Percentiles rank a stretch among this genome's conserved stretches.
These are phyloP conservation scores for Metroxylon sagu DNA, from an alignment of 176 grass and related monocot species.

Conservation along the genomic window DNA sequence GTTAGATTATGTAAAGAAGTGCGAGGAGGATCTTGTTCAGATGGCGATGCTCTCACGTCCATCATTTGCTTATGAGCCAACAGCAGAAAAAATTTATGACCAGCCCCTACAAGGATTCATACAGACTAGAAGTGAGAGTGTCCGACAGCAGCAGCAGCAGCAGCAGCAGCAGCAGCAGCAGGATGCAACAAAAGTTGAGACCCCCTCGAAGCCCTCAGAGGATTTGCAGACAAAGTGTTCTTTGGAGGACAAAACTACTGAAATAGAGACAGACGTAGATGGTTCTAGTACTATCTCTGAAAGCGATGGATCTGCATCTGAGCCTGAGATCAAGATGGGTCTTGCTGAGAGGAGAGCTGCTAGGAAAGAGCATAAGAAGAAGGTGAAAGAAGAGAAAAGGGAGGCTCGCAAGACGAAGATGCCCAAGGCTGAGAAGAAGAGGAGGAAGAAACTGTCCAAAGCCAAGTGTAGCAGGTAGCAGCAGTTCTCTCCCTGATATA, in stretches of 20 bases:
- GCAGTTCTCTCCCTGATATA: not conserved
- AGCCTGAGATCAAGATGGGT: slow-evolving; percentile 43
- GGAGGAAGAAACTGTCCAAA: slow-evolving; percentile 90
- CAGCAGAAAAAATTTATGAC: slow-evolving; percentile 70
- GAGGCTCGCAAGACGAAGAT: slow-evolving; percentile 64
- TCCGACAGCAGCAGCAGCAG: slow-evolving; percentile 24
- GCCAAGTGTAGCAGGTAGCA: slow-evolving; percentile 76
- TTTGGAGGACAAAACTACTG: slow-evolving; percentile 9
- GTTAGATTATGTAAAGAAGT: slow-evolving; percentile 74
- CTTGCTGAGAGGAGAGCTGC: slow-evolving; percentile 64
- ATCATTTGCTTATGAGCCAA: slow-evolving; percentile 54
- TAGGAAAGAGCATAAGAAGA: slow-evolving; percentile 83
- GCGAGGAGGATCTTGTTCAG: slow-evolving; percentile 70
- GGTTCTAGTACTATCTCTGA: slow-evolving; percentile 34
- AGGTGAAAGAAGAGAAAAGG: slow-evolving; percentile 86
- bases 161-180: slow-evolving; percentile 23
- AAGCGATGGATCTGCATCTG: slow-evolving; percentile 32
- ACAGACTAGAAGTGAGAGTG: slow-evolving; percentile 29
- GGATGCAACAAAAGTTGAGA: slow-evolving; percentile 1
- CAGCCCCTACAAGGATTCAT: slow-evolving; percentile 66
- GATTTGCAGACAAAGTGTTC: slow-evolving; percentile 21
- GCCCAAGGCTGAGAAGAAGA: slow-evolving; percentile 78
- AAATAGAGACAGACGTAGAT: slow-evolving; percentile 20
- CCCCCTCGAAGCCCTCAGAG: not conserved
- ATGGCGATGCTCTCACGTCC: slow-evolving; percentile 63